Percentiles rank a stretch among this genome's conserved stretches.
Evolutionary conservation across 1,284 basidiomycete species (phyloP).

Genomic region (Chalciporus sp.): DNA sequence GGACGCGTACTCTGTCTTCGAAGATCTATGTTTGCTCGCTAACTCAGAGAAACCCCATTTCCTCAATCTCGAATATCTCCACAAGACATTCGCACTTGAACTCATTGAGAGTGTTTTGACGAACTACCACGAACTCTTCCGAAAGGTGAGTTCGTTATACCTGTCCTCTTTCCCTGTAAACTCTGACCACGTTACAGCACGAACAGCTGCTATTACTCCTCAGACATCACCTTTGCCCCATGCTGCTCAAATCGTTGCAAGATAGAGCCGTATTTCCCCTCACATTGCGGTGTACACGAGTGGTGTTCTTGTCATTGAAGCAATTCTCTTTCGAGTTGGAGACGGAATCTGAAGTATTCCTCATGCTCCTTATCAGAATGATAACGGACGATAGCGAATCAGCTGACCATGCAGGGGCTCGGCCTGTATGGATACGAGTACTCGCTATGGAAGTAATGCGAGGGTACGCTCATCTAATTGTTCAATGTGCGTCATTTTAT

Average conservation of each 20-base stretch:
- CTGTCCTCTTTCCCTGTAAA: not conserved
- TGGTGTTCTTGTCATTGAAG: constrained; percentile 91
- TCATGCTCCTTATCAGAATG: constrained; percentile 79
- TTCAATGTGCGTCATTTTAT: not conserved
- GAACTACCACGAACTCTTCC: constrained; percentile 89
- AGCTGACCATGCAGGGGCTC: constrained; percentile 42
- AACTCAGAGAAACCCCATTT: constrained; percentile 85
- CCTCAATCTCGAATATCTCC: constrained; percentile 82
- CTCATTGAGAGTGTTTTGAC: constrained; percentile 96
- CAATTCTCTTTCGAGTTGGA: constrained; percentile 85
- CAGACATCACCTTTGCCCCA: constrained; percentile 86
- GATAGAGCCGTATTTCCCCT: constrained; percentile 87
- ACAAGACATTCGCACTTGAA: constrained; percentile 94
- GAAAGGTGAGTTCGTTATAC: constrained; percentile 53
- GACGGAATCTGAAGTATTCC: constrained; percentile 83
- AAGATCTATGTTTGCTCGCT: constrained; percentile 87
- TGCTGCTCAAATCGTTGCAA: constrained; percentile 84
- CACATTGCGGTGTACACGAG: constrained; percentile 87
- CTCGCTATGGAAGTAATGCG: constrained; percentile 91
- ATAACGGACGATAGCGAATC: constrained; percentile 67
- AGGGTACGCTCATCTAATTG: constrained; percentile 49
- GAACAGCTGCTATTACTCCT: constrained; percentile 83
- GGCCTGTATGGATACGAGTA: constrained; percentile 86
- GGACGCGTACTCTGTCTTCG: too few species aligned
- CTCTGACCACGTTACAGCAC: constrained; percentile 51